These are phyloP conservation scores for Euphorbia schlechtendalii DNA, from an alignment of 441 rosid genomes.

Conservation along the genomic window DNA sequence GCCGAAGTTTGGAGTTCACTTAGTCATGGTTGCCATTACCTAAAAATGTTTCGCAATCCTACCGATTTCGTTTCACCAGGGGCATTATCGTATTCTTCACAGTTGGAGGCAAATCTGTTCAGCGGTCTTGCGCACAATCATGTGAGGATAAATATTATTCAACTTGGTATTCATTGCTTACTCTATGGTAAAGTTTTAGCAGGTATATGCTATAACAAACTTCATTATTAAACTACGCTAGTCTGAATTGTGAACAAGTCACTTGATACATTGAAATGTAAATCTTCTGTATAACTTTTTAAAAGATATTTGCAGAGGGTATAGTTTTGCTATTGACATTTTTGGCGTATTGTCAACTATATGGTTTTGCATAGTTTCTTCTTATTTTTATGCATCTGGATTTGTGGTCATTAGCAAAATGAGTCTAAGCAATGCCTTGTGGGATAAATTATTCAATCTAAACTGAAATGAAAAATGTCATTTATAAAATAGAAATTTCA, in stretches of 20 bases:
- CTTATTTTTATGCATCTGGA: constrained; percentile 23
- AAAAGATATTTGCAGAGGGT: no score
- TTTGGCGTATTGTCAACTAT: no score
- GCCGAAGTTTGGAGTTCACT: constrained; percentile 45
- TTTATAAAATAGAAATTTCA: neutral
- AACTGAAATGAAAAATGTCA: neutral
- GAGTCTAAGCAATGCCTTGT: neutral
- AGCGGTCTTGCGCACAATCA: constrained; percentile 12
- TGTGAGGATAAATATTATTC: constrained; percentile 21
- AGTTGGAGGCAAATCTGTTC: neutral
- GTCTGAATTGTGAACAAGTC: constrained; percentile 9
- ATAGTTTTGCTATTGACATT: no score
- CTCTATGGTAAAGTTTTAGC: constrained; percentile 39
- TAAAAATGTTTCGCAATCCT: constrained; percentile 38
- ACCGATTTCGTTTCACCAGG: constrained; percentile 32
- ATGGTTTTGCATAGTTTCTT: no score
- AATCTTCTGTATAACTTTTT: no score
- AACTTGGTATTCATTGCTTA: constrained; percentile 59
- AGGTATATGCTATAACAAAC: constrained; percentile 37
- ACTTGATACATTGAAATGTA: neutral
- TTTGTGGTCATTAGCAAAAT: constrained; percentile 6
- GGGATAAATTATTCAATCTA: neutral
- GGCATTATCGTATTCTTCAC: constrained; percentile 8
- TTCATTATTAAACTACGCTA: constrained; percentile 20
- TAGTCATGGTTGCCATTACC: constrained; percentile 27